phyloP scores from a whole-genome alignment of 257 asterid genomes.

The Echites panduratus region DNA sequence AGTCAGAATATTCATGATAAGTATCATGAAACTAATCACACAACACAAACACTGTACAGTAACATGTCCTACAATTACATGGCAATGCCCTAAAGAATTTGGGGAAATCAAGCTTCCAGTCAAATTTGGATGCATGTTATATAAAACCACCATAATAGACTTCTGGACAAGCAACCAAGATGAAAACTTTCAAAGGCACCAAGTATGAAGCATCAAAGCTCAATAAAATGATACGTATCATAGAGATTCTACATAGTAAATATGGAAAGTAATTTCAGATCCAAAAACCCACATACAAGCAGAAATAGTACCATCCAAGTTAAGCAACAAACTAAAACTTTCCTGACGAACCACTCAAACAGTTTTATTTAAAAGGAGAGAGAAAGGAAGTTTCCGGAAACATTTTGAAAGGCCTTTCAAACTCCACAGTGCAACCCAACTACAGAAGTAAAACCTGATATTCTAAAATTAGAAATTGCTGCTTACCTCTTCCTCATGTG shows the following conservation, averaged over 20 bases:
- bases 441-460: constrained; percentile 7
- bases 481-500: constrained; percentile 93
- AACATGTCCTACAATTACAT: background rate
- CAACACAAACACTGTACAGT: background rate
- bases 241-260: background rate
- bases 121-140: background rate
- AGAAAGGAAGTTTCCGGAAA: background rate
- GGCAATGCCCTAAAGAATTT: background rate
- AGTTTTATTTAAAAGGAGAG: background rate
- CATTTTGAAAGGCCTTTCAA: constrained; percentile 7
- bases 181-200: background rate
- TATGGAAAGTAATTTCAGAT: background rate
- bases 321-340: background rate
- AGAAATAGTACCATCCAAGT: background rate
- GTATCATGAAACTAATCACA: background rate
- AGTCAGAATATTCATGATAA: too few species aligned
- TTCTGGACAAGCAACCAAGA: background rate
- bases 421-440: constrained; percentile 2
- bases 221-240: background rate
- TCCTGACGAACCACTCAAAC: background rate
- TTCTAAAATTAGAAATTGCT: constrained; percentile 12
- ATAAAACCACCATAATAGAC: background rate
- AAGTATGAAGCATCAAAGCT: background rate
- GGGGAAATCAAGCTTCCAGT: background rate
- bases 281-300: background rate